These are phyloP conservation scores for Eucalyptus microcorys DNA, from an alignment of 345 rosid species.

Conservation along the genomic window DNA sequence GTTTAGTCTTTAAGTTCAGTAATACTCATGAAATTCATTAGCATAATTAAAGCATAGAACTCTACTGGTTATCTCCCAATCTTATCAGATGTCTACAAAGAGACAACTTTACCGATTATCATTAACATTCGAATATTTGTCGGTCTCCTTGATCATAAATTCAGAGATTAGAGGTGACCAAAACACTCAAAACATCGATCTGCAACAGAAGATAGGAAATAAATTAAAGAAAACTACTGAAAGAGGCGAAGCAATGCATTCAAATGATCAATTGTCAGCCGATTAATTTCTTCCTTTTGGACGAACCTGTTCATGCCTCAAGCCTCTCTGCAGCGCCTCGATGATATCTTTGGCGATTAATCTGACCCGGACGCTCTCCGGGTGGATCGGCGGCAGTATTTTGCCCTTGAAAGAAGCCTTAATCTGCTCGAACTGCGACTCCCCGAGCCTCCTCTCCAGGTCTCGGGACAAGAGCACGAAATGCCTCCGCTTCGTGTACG, in stretches of 20 bases:
- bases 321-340: conserved; percentile 75
- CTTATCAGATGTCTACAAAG: neutral
- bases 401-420: conserved; percentile 54
- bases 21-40: neutral
- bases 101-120: neutral
- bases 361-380: conserved; percentile 65
- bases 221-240: neutral
- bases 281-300: neutral
- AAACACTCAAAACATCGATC: neutral
- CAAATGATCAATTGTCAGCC: neutral
- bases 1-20: neutral
- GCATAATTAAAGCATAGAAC: neutral
- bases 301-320: conserved; percentile 40
- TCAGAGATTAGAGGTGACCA: neutral
- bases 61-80: neutral
- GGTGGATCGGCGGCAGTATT: conserved; percentile 71
- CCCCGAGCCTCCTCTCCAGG: conserved; percentile 60
- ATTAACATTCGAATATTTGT: neutral
- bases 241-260: neutral
- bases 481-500: conserved; percentile 76
- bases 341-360: conserved; percentile 60
- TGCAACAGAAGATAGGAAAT: neutral
- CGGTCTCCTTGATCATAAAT: neutral
- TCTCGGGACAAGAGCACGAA: conserved; percentile 61
- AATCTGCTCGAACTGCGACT: conserved; percentile 49